These are phyloP conservation scores for Massariosphaeria phaeospora DNA, from an alignment of 495 filamentous ascomycete species.

Conservation along the genomic window DNA sequence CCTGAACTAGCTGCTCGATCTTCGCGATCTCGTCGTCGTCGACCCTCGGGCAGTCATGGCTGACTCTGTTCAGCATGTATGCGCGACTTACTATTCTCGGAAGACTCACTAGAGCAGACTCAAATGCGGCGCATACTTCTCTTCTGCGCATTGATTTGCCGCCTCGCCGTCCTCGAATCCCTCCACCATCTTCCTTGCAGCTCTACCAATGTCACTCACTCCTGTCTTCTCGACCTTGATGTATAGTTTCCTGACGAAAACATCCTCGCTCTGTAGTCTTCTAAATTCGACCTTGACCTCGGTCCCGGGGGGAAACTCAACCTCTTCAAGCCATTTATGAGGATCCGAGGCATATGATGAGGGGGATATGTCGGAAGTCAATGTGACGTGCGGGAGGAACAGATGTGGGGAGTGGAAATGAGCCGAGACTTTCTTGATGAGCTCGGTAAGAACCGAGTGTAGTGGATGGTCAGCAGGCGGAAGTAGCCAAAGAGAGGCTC, in stretches of 20 bases:
- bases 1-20: constrained; percentile 18
- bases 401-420: constrained; percentile 26
- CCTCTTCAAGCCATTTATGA: constrained; percentile 33
- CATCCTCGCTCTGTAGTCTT: constrained; percentile 21
- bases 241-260: constrained; percentile 35
- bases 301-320: constrained; percentile 16
- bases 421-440: constrained; percentile 18
- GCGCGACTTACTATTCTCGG: background rate
- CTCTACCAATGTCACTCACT: constrained; percentile 13
- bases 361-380: constrained; percentile 34
- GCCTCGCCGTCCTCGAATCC: constrained; percentile 13
- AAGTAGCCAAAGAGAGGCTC: constrained; percentile 40
- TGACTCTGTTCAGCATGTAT: background rate
- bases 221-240: constrained; percentile 30
- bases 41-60: constrained; percentile 19
- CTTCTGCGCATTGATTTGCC: constrained; percentile 34
- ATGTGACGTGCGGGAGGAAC: constrained; percentile 39
- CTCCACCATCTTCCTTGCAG: constrained; percentile 15
- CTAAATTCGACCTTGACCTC: constrained; percentile 29
- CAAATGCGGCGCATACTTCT: constrained; percentile 35
- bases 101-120: constrained; percentile 40
- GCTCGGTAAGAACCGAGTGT: constrained; percentile 22
- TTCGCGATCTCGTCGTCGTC: constrained; percentile 16
- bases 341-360: constrained; percentile 22
- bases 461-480: constrained; percentile 32